Evolutionary conservation across 1,284 basidiomycete species (phyloP), one percentile per base, ranked within the genome.

Genomic region (Crepidotus sp.): DNA sequence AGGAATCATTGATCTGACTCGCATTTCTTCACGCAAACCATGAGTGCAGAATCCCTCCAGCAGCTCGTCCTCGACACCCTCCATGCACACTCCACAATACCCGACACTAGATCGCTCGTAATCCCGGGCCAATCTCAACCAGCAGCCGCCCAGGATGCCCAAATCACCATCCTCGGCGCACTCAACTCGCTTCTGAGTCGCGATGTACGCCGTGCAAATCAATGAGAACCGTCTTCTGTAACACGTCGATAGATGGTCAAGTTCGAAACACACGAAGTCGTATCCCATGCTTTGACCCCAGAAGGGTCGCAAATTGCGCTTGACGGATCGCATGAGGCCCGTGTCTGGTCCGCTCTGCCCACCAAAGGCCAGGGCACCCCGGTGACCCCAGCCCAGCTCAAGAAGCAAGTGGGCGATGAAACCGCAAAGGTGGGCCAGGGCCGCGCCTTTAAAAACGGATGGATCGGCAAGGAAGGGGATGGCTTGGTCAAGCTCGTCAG

Each of bases 371-470:
- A 77, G 46, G 83, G 83, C 2, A 56, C 66, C 22, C 81, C 88
- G 3, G 51, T 93, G 18, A 72, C 76, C 8, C 70, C 76, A 0
- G 75, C 71, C 36, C 75, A 86, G 42, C 67, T 95, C 10, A 85
- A 87, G 66, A 74, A 75, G 54, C 63, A 68, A 44, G 74, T 96
- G 8, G 92, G 92, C 8, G 81, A 85, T 46, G 90, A 94, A 55
- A 75, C 77, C 4, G 80, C 87, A 14, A 95, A 93, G 68, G 76
- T 86, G 50, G 96, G 96, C 2, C 96, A 98, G 65, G 84, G 85
- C 21, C 80, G 88, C 52, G 96, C 95, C 17, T 97, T 99, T 77
- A 96, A 94, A 69, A 95, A 89, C 59, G 90, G 88, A 54, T 98
- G 96, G 94, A 92, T 98, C 53, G 76, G 73, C 22, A 98, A 98